A percentile compares a stretch with the other conserved stretches of the same genome.
Evolutionary conservation across 352 stramenopile genomes (phyloP).

Genomic region (Aphanomyces stellatus): DNA sequence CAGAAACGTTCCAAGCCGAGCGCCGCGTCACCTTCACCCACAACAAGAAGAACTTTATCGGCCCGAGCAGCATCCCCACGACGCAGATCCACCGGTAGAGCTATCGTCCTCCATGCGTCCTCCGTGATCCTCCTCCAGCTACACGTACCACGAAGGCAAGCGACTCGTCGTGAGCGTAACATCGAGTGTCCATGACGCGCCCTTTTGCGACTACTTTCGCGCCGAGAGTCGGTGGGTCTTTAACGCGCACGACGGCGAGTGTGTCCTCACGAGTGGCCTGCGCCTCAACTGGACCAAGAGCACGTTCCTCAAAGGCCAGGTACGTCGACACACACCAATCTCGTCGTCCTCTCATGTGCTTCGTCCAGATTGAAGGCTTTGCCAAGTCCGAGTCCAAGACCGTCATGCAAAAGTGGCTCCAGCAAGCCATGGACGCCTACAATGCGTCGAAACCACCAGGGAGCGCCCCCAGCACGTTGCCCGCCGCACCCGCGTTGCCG

Average conservation of each 20-base stretch:
- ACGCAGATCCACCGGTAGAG: conserved; percentile 54
- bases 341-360: neutral
- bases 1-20: conserved; percentile 54
- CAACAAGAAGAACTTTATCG: conserved; percentile 88
- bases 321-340: conserved; percentile 16
- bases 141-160: conserved; percentile 29
- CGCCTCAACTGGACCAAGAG: conserved; percentile 70
- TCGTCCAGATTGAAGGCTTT: conserved; percentile 16
- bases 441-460: neutral
- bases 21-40: conserved; percentile 52
- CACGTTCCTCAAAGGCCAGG: conserved; percentile 84
- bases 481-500: neutral
- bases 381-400: conserved; percentile 13
- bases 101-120: neutral
- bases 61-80: conserved; percentile 66
- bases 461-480: neutral
- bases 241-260: conserved; percentile 35
- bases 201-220: conserved; percentile 82
- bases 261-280: conserved; percentile 52
- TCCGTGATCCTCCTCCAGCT: neutral
- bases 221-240: conserved; percentile 83
- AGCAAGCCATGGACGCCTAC: conserved; percentile 14
- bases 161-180: conserved; percentile 66
- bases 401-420: conserved; percentile 17
- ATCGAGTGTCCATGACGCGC: conserved; percentile 60